Conservation (phyloP, 495 filamentous ascomycete genomes). For the Trichoderma virens region DNA sequence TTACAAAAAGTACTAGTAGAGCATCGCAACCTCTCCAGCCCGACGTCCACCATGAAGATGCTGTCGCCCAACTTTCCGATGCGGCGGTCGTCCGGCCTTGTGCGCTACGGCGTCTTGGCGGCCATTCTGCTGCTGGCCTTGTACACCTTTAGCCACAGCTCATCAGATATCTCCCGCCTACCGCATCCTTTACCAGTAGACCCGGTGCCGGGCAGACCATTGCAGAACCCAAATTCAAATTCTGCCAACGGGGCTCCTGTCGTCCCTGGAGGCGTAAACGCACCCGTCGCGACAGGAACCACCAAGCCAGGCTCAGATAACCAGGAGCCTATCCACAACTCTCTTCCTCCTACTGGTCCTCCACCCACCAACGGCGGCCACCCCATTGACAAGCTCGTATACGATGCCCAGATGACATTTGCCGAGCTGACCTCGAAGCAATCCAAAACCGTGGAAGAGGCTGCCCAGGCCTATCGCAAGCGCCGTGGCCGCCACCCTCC, state of each 20-base stretch:
- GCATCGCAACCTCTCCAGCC: not conserved
- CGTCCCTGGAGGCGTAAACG: not conserved
- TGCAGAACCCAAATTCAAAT: not conserved
- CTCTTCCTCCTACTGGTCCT: not conserved
- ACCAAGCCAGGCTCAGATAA: not conserved
- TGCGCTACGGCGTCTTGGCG: constrained; percentile 27
- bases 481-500: constrained; percentile 63
- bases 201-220: not conserved
- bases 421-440: constrained; percentile 30
- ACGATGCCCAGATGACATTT: constrained; percentile 34
- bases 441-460: constrained; percentile 44
- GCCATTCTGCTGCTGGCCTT: constrained; percentile 25
- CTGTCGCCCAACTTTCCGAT: constrained; percentile 32
- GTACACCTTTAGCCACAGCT: constrained; percentile 19
- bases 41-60: constrained; percentile 16
- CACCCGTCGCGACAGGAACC: not conserved
- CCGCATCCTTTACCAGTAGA: not conserved
- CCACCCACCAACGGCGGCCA: constrained; percentile 22
- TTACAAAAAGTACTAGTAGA: not conserved
- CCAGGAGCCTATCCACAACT: not conserved
- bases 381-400: constrained; percentile 41
- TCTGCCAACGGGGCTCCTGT: not conserved
- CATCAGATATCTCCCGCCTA: not conserved
- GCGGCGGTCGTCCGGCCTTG: constrained; percentile 28
- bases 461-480: constrained; percentile 53